phyloP scores from a whole-genome alignment of 1,284 basidiomycete genomes.

The Schizopora paradoxa region DNA sequence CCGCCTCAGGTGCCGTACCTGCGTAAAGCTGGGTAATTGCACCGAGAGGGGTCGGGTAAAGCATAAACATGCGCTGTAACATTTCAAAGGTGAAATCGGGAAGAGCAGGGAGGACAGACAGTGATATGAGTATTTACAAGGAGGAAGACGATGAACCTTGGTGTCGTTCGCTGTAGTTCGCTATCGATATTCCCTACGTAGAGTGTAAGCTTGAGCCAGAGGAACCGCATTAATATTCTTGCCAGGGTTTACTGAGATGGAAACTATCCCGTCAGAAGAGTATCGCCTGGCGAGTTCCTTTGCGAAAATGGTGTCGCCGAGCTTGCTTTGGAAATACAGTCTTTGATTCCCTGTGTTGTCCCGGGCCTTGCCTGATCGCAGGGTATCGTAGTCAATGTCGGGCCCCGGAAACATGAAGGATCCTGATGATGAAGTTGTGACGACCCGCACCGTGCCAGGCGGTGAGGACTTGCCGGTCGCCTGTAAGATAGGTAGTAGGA shows the following conservation, averaged over 20 bases:
- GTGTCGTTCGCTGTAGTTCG: background rate
- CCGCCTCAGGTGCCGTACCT: conserved; percentile 19
- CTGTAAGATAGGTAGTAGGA: conserved; percentile 41
- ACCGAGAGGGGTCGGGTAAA: conserved; percentile 17
- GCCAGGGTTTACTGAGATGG: conserved; percentile 28
- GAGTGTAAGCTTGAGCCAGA: too few relatives aligned
- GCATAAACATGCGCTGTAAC: conserved; percentile 14
- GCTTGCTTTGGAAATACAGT: background rate
- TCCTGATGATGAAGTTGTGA: conserved; percentile 30
- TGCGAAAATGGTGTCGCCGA: conserved; percentile 28
- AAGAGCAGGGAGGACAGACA: background rate
- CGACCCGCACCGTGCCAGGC: conserved; percentile 36
- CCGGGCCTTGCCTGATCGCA: conserved; percentile 34
- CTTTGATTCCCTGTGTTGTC: conserved; percentile 21
- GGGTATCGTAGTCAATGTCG: conserved; percentile 21
- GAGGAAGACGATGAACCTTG: too few relatives aligned
- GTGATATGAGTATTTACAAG: background rate
- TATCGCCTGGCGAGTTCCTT: conserved; percentile 26
- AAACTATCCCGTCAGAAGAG: conserved; percentile 25
- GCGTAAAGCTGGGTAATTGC: conserved; percentile 23
- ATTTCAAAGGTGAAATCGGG: background rate
- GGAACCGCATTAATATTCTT: conserved; percentile 19
- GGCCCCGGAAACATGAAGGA: background rate
- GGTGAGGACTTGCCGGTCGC: conserved; percentile 27
- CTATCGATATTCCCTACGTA: background rate